Base-by-base conservation (phyloP, 805 yeast species). In the Candida chilensis region DNA sequence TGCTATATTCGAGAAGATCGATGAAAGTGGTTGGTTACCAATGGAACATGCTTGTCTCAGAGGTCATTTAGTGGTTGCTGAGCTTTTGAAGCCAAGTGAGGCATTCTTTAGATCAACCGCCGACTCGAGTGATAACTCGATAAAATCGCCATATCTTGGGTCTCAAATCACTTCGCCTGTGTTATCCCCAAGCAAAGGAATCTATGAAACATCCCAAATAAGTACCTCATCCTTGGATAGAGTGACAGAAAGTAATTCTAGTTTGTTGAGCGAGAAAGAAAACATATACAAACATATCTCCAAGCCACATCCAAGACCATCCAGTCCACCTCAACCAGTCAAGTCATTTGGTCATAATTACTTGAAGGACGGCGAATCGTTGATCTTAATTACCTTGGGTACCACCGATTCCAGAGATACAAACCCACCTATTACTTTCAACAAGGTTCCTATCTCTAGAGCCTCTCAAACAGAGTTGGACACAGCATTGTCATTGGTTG, bases 1-100 rank as follows among this genome's bases (percentile, higher is more conserved):
- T 14, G 81, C 86, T 4, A 57, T 63, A 5, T 71, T 58, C 34
- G 67, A 71, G 27, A 54, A 62, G 17, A 64, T 70, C 12, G 97
- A 90, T 56, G 79, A 74, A 27, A 79, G 92, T 31, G 96, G 96
- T 0, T 90, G 97, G 97, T 74, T 86, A 13, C 95, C 97, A n/a
- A 77, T 86, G 77, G 97, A 90, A 46, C 97, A 90, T 52, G 96
- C 96, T 0, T 78, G 85, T 29, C 60, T 90, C 27, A 68, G 96
- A 42, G 97, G 97, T 4, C 94, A 87, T 50, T 57, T 88, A 34
- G 66, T 60, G 3, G 71, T 85, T 21, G 78, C 92, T 2, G 73
- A 73, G 31, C 42, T 73, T 44, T 57, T 90, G 32, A 64, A 64
- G 18, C 83, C 83, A 2, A n/a, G n/a, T n/a, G n/a, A n/a, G n/a